Base-by-base conservation (phyloP, 202 grass and related monocot genomes). In the Alloteropsis angusta region DNA sequence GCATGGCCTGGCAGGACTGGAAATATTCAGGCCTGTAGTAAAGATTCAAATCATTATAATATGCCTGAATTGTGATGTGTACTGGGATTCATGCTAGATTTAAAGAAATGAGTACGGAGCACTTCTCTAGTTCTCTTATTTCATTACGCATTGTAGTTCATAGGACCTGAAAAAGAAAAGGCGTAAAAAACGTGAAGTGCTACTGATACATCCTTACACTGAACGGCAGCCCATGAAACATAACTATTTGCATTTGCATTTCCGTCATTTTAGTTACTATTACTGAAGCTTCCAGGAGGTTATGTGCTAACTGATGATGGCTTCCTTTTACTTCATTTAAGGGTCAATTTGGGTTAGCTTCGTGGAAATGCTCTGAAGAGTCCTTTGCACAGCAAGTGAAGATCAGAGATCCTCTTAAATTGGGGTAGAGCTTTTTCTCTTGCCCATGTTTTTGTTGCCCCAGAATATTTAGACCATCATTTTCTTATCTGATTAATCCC, bases 361-460 rank as follows among this genome's bases (percentile, higher is more conserved):
- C 91, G 44, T 94, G 95, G 95, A 94, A 92, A 92, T 98, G 95
- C 81, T 98, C 95, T 35, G 95, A 98, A 87, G 95, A 98, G 71
- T 92, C 95, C 50, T 98, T 98, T 89, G 82, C 87, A 4, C 74
- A 90, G 84, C 87, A 98, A 92, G 95, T 98, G 74, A 94, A 92
- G 75, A 92, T 85, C 59, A 88, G 85, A 84, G 95, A 98, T 85
- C 95, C 95, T 85, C 91, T 98, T 70, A 98, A 94, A 81, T 60
- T 94, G 26, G 95, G 95, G 91, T 98, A 36, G 9, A 77, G 37
- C 35, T 52, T 82, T 17, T 72, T 55, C 66, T 66, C 38, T 74
- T 83, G 25, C 74, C 32, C 60, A 41, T 54, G 39, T 5, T 71
- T 74, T 18, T 58, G 16, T 36, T 35, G 26, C 67, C 39, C 49